These are phyloP conservation scores for Cystofilobasidium capitatum DNA, from an alignment of 768 basidiomycete genomes.

Conservation along the genomic window DNA sequence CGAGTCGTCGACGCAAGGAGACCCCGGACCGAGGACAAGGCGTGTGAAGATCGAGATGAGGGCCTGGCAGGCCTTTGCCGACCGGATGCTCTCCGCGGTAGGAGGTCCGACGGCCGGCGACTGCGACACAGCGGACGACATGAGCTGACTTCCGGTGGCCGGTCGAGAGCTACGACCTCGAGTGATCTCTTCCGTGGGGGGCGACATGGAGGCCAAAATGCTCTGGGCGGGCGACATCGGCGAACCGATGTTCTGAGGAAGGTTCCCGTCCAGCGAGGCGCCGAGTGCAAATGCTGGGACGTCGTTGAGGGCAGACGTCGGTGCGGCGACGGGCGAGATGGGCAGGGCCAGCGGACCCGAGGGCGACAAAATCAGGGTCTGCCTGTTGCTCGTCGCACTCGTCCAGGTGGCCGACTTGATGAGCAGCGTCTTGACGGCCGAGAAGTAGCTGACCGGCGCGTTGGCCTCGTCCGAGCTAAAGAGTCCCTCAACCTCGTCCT, in stretches of 20 bases:
- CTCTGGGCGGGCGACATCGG: conserved; percentile 4
- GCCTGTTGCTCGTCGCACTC: background rate
- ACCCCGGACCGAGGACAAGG: conserved; percentile 39
- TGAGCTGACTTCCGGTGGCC: conserved; percentile 1
- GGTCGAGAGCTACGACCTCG: background rate
- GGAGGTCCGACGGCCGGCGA: conserved; percentile 10
- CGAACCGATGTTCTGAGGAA: background rate
- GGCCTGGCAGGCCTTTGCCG: conserved; percentile 29
- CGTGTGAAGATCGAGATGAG: conserved; percentile 42
- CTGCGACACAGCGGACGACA: conserved; percentile 2
- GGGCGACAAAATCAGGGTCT: background rate
- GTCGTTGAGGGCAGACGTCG: background rate
- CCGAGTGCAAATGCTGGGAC: background rate
- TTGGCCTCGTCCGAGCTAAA: background rate
- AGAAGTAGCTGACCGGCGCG: background rate
- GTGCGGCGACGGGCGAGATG: background rate
- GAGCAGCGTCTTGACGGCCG: conserved; percentile 3
- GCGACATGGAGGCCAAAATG: conserved; percentile 4
- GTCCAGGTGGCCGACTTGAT: background rate
- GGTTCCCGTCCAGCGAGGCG: background rate
- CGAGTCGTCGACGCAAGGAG: conserved; percentile 32
- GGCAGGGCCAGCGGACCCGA: background rate
- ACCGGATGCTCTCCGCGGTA: conserved; percentile 22
- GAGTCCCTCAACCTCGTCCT: conserved; percentile 29
- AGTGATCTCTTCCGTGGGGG: conserved; percentile 5